Evolutionary conservation across 2,329 filamentous ascomycete genomes (phyloP), one percentile per base, ranked within the genome.

Genomic region (Aspergillus ochraceus): DNA sequence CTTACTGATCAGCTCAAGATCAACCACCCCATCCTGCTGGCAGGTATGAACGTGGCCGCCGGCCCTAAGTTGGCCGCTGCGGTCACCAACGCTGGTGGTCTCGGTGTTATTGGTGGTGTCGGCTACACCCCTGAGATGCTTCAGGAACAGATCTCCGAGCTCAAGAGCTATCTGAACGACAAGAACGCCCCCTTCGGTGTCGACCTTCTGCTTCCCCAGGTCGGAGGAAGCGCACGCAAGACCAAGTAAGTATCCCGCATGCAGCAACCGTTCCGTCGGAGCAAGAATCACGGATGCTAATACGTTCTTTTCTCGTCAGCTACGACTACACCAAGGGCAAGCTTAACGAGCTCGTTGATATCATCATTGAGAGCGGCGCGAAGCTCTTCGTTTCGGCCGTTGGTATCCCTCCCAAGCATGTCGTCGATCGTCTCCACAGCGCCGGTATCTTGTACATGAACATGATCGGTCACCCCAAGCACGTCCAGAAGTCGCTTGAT

Each of bases 321-420:
- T 97, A 98, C 80, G 95, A 99, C 81, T 99, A 99, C 84, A 99
- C 95, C 74, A 98, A 99, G 84, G 95, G 95, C 77, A 98, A 98
- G 83, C 90, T 99, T 64, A 84, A 91, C 77, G 90, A 94, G 77
- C 87, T 99, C 59, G 79, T 96, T 76, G 89, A 92, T 76, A 92
- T 97, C 73, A 89, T 97, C 80, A 97, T 99, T 81, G 89, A 96
- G 73, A 91, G 89, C 57, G 91, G 91, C 66, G 90, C 92, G 62
- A 93, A 88, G 78, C 87, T 99, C 61, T 99, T 99, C 81, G 95
- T 99, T 70, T 97, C 91, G 55, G 95, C 95, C 71, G 92, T 99
- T 76, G 95, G 95, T 72, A 90, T 98, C 26, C 93, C 95, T 49
- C 92, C 95, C 67, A 91, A 91, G 80, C 82, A 85, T 68, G 89